A percentile compares a stretch with the other conserved stretches of the same genome.
These are phyloP conservation scores for Ganoderma lucidum DNA, from an alignment of 1,284 basidiomycete genomes.

Conservation along the genomic window DNA sequence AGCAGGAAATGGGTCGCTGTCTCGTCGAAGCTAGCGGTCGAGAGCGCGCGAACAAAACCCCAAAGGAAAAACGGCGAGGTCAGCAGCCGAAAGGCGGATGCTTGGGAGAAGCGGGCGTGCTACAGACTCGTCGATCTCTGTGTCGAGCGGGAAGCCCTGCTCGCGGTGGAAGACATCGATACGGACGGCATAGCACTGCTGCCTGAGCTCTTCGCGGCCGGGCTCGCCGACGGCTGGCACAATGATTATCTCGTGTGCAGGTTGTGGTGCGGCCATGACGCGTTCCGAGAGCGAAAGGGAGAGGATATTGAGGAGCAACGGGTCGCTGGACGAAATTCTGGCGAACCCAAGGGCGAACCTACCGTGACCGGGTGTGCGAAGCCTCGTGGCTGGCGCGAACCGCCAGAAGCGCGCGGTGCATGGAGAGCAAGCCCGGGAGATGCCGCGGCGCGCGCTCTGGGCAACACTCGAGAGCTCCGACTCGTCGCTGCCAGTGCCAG, in stretches of 20 bases:
- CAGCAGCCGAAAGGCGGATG: constrained; percentile 9
- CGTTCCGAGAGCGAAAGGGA: constrained; percentile 5
- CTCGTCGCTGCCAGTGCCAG: background rate
- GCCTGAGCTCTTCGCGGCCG: constrained; percentile 45
- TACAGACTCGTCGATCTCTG: constrained; percentile 75
- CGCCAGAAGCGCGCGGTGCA: constrained; percentile 14
- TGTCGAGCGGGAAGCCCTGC: constrained; percentile 74
- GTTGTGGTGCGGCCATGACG: constrained; percentile 33
- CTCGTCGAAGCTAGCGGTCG: constrained; percentile 59
- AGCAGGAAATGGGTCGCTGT: constrained; percentile 74
- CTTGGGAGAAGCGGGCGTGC: background rate
- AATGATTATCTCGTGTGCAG: constrained; percentile 63
- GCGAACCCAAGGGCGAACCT: constrained; percentile 19
- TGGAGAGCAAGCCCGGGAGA: constrained; percentile 21
- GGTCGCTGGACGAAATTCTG: constrained; percentile 1
- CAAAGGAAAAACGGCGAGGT: constrained; percentile 8
- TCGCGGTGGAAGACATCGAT: constrained; percentile 74
- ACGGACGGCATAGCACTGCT: constrained; percentile 71
- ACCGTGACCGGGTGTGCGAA: constrained; percentile 11
- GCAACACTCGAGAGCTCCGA: constrained; percentile 8
- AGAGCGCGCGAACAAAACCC: constrained; percentile 12
- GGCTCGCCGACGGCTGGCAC: constrained; percentile 48
- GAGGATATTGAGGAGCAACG: constrained; percentile 3
- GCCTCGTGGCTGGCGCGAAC: constrained; percentile 1
- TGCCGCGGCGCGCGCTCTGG: constrained; percentile 25